Base-by-base conservation (phyloP, 1,284 basidiomycete genomes). In the Golubevia sp. region DNA sequence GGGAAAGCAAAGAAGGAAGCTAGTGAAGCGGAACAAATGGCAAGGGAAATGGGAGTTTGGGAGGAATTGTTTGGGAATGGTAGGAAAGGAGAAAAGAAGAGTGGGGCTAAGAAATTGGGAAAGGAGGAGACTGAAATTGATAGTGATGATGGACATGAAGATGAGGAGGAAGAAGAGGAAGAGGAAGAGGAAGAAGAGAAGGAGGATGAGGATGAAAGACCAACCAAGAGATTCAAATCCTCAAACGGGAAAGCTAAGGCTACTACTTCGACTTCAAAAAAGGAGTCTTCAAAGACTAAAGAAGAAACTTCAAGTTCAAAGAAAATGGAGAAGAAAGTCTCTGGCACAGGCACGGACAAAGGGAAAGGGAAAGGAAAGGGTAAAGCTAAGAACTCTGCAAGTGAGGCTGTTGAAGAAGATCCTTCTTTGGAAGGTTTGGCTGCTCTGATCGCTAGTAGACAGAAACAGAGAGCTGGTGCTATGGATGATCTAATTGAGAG, bases 11-110 rank as follows among this genome's bases (percentile, higher is more conserved):
- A 49, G 20, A 34, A 27, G 21, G 61, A 62, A 26, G 61, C 61
- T 18, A 13, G 24, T 20, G 55, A 62, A 51, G 61, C 61, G 5
- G 61, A 62, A 27, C 8, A 58, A 52, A 54, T 57, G 25, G 61
- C 61, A 8, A 58, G 49, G 48, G 61, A 62, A 66, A 65, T 83
- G 8, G 79, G 81, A 53, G 78, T 83, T 1, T 82, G 74, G 71
- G 81, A 83, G 51, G 70, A 78, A 25, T 59, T 83, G 1, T 83
- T 76, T 25, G 79, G 79, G 18, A 56, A 59, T 21, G 61, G 58
- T 1, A 52, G 54, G 21, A 62, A 66, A 49, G 52, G 58, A 38
- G 58, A 51, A 23, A 64, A 59, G 15, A 61, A 64, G 51, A n/a
- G n/a, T n/a, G n/a, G n/a, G n/a, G 62, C 52, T 15, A 74, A 69